Evolutionary conservation across 2,329 filamentous ascomycete species (phyloP).

Genomic region (Calonectria pseudoturangicola): DNA sequence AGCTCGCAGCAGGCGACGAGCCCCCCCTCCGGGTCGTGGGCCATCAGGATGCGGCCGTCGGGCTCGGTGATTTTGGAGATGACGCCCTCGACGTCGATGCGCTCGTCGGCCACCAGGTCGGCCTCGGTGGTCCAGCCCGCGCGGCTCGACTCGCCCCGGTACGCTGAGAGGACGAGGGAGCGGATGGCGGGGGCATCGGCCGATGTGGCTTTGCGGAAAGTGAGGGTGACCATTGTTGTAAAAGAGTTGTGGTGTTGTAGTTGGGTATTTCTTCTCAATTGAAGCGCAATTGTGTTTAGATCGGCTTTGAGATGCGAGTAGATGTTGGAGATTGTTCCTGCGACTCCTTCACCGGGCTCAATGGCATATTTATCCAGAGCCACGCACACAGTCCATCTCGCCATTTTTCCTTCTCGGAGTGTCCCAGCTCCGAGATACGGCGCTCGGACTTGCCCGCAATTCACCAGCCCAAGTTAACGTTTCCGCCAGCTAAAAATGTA

Average conservation of each 20-base stretch:
- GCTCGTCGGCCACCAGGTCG: conserved; percentile 64
- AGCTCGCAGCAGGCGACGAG: conserved; percentile 68
- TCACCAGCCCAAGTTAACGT: conserved; percentile 1
- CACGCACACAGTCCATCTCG: not conserved
- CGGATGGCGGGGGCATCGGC: conserved; percentile 59
- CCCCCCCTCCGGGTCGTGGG: conserved; percentile 51
- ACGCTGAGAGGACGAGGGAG: conserved; percentile 65
- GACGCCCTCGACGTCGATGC: conserved; percentile 63
- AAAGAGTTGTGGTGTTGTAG: not conserved
- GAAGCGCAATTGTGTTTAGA: not conserved
- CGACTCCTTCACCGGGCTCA: not conserved
- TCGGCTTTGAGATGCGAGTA: not conserved
- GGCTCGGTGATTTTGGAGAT: conserved; percentile 63
- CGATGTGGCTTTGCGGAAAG: conserved; percentile 60
- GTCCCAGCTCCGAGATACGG: not conserved
- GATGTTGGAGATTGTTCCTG: not conserved
- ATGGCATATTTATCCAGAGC: conserved; percentile 18
- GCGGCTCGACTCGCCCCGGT: conserved; percentile 64
- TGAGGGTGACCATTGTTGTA: conserved; percentile 50
- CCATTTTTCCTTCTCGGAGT: not conserved
- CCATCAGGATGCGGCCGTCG: conserved; percentile 61
- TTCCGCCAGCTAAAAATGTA: not conserved
- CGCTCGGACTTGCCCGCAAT: conserved; percentile 7
- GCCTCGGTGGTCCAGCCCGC: conserved; percentile 69
- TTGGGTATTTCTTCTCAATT: not conserved